phyloP scores from a whole-genome alignment of 2,329 filamentous ascomycete species.

The Dactylellina haptotyla region DNA sequence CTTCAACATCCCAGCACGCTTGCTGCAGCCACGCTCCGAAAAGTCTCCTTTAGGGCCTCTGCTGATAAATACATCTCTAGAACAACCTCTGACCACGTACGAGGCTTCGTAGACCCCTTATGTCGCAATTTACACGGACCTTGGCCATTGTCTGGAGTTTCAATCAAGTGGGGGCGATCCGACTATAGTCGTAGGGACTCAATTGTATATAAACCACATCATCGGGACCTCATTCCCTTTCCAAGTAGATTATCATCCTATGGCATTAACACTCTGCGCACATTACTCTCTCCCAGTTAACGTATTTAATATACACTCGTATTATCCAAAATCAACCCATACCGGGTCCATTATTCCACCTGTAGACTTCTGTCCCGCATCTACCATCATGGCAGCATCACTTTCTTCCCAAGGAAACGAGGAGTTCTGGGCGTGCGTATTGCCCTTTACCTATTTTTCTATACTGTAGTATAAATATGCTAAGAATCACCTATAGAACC shows the following conservation, averaged over 20 bases:
- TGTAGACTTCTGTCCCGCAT: slow-evolving; percentile 5
- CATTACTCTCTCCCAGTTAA: slow-evolving; percentile 21
- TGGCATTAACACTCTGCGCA: background rate
- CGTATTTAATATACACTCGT: slow-evolving; percentile 7
- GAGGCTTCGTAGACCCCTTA: slow-evolving; percentile 4
- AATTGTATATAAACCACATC: slow-evolving; percentile 35
- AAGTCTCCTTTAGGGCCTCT: slow-evolving; percentile 52
- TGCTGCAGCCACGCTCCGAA: slow-evolving; percentile 39
- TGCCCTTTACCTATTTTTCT: background rate
- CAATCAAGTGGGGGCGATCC: slow-evolving; percentile 1
- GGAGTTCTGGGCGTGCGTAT: slow-evolving; percentile 38
- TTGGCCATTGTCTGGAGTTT: background rate
- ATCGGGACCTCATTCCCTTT: no score
- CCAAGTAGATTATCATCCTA: no score
- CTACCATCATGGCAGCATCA: slow-evolving; percentile 27
- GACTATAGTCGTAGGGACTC: background rate
- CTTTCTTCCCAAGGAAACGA: slow-evolving; percentile 37
- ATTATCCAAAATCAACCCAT: background rate
- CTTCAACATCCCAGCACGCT: slow-evolving; percentile 25
- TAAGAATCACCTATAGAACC: slow-evolving; percentile 10
- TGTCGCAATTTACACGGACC: slow-evolving; percentile 6
- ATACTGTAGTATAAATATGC: background rate
- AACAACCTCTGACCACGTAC: slow-evolving; percentile 18
- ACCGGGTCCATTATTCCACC: background rate
- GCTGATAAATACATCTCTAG: slow-evolving; percentile 49